Percentiles rank a stretch among this genome's conserved stretches.
phyloP scores from a whole-genome alignment of 257 asterid genomes.

The Solanum commersonii region DNA sequence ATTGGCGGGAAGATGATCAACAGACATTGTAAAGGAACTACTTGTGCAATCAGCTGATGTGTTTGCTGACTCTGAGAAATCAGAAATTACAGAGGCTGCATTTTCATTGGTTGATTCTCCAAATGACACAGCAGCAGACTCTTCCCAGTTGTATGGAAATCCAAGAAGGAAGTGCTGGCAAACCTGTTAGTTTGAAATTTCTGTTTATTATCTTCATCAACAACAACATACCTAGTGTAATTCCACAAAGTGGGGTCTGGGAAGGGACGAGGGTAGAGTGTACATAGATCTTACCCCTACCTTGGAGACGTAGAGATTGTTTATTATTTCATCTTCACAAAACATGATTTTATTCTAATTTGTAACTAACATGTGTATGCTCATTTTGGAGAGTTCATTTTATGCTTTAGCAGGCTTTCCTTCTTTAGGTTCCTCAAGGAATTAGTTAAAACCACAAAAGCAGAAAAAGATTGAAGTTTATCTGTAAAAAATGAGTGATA shows the following conservation, averaged over 20 bases:
- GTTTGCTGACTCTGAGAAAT: conserved; percentile 10
- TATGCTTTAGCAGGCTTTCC: neutral
- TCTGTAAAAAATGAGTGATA: neutral
- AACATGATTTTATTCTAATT: neutral
- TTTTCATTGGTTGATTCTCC: conserved; percentile 13
- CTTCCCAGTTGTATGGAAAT: conserved; percentile 73
- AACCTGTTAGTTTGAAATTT: conserved; percentile 22
- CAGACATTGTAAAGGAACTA: neutral
- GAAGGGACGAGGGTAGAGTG: neutral
- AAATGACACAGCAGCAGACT: conserved; percentile 21
- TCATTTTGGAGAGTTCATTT: neutral
- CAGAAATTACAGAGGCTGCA: conserved; percentile 1
- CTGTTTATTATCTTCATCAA: neutral
- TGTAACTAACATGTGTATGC: neutral
- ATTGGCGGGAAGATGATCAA: conserved; percentile 16
- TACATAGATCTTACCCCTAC: neutral
- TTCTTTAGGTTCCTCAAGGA: neutral
- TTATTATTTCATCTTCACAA: neutral
- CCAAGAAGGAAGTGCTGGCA: conserved; percentile 48
- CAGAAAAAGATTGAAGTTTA: neutral
- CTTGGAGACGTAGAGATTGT: neutral
- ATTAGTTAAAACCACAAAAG: neutral
- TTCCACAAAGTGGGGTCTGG: neutral
- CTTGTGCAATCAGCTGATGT: conserved; percentile 1
- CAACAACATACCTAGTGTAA: neutral